Base-by-base conservation (phyloP, 179 eudicot genomes). In the Amaranthus tricolor region DNA sequence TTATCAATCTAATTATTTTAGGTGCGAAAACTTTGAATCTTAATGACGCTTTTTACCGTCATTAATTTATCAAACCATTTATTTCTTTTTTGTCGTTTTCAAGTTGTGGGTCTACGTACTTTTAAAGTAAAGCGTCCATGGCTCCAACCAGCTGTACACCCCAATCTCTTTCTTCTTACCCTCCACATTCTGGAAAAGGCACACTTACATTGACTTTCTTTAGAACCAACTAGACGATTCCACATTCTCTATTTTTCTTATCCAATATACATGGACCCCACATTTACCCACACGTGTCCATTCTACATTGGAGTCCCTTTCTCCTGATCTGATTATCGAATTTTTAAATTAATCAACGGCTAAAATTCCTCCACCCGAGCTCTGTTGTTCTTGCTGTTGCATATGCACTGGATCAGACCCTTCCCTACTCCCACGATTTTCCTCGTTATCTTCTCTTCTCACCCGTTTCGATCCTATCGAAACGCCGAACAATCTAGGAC, bases 401-500 rank as follows among this genome's bases (percentile, higher is more conserved):
- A 54, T 7, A 9, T 19, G 68, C 3, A 49, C 50, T 2, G 49
- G 62, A 7, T 74, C 83, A 59, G 68, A 49, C 0, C 70, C 54
- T 40, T 62, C 70, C 13, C 75, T 83, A 12, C 58, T 44, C 24
- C 64, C 77, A 9, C 54, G 24, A 3, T 72, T 24, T 2, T 64
- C 89, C 1, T 79, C 85, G 1, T 71, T 75, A 2, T 78, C 83
- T 6, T 68, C 82, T 13, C 77, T 78, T 66, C 84, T 88, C 66
- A 62, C 79, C 12, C 92, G 85, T 78, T 91, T 91, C 59, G 64
- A 74, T 1, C 97, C 94, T 40, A 91, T 80, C 0, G 97, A 78
- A 0, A 91, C 90, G 0, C 96, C 96, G 24, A 91, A 91, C 43
- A 91, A 61, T 72, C 86, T 83, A 63, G 94, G 85, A 62, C 77